Base-by-base conservation (phyloP, 2,329 filamentous ascomycete species). In the Claviceps digitariae region DNA sequence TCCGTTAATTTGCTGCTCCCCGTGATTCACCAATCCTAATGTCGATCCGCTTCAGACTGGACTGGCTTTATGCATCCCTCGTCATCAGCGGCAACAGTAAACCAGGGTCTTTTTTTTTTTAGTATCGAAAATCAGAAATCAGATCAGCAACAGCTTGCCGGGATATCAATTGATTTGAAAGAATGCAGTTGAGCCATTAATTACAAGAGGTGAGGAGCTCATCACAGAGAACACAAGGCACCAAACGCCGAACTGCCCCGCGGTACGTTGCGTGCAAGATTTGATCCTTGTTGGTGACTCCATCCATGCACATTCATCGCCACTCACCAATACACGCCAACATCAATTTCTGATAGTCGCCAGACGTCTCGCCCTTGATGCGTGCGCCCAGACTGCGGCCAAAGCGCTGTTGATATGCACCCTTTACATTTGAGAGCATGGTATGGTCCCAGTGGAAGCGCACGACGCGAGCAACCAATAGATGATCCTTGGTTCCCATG, bases 341-440 rank as follows among this genome's bases (percentile, higher is more conserved):
- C 78, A 96, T 75, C 62, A 91, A 69, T 60, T 72, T 78, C 70
- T 87, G 76, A 61, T 93, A 95, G 67, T 95, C 85, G 4, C 90
- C 87, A 56, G 85, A 87, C 5, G 88, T 94, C 74, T 97, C 91
- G 2, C 84, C 82, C 64, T 79, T 80, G 62, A 97, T 86, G 48
- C 89, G 76, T 53, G 74, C 74, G 12, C 78, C 75, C 53, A 97
- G 69, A 57, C 82, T 83, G 61, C 72, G 81, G 59, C 79, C 76
- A 68, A 84, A 94, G 48, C 77, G 77, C 61, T 85, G 79, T 62
- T 82, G 74, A 68, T 90, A 97, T 10, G 87, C 89, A 0, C 74
- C 77, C 69, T 87, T 90, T 54, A 95, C 84, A 59, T 87, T 84
- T 50, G 82, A 79, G 74, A 95, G 75, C 60, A 86, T 81, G 52